Evolutionary conservation across 139 green algal genomes (phyloP).

Genomic region (Chlorella sp.): DNA sequence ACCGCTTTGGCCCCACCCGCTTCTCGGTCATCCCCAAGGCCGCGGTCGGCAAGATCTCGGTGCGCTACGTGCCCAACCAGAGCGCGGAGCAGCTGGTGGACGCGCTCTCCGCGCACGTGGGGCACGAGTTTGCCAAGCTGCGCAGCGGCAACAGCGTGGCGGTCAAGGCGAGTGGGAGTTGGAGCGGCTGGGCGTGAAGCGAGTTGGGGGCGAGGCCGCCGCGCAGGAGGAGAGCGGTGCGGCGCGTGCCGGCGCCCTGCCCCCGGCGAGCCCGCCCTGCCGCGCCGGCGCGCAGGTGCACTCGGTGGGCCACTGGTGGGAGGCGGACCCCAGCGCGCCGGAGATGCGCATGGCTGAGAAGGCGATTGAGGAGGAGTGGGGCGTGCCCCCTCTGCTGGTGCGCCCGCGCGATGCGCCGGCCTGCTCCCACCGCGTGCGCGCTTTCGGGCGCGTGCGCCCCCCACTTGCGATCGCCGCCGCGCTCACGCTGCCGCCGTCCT

Average conservation of each 20-base stretch:
- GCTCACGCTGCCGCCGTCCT: too few relatives aligned
- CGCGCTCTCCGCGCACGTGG: slow-evolving; percentile 68
- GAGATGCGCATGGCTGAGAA: slow-evolving; percentile 77
- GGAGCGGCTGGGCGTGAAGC: neutral
- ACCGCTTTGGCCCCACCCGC: slow-evolving; percentile 88
- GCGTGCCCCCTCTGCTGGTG: slow-evolving; percentile 77
- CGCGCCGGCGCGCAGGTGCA: slow-evolving; percentile 45
- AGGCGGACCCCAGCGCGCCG: slow-evolving; percentile 66
- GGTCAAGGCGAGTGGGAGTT: slow-evolving; percentile 40
- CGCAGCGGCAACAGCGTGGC: slow-evolving; percentile 74
- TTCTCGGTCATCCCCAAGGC: slow-evolving; percentile 92
- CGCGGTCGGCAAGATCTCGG: slow-evolving; percentile 76
- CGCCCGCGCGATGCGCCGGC: too few relatives aligned
- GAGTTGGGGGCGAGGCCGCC: too few relatives aligned
- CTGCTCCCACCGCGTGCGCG: too few relatives aligned
- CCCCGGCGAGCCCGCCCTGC: neutral
- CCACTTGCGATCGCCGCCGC: too few relatives aligned
- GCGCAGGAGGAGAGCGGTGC: too few relatives aligned
- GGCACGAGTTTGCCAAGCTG: slow-evolving; percentile 83
- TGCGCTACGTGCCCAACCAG: slow-evolving; percentile 79
- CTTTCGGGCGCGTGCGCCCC: too few relatives aligned
- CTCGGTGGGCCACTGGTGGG: slow-evolving; percentile 89
- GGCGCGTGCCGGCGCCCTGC: too few relatives aligned
- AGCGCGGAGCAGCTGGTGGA: slow-evolving; percentile 35
- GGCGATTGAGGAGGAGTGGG: slow-evolving; percentile 80